Base-by-base conservation (phyloP, 2,329 filamentous ascomycete species). In the Triangularia setosa region DNA sequence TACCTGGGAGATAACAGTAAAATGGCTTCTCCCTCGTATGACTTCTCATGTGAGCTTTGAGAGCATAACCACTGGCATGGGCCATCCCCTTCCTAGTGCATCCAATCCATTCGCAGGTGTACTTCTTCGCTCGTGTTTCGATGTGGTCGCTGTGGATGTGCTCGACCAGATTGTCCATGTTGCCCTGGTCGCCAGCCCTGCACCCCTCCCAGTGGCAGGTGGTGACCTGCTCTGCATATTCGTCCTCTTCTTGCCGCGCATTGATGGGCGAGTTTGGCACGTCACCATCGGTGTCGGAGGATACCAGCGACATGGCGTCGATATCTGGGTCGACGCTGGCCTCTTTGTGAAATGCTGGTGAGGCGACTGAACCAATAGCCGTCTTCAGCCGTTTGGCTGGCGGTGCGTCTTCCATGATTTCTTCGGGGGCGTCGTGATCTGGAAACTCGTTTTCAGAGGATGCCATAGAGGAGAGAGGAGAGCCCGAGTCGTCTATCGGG, bases 21-120 rank as follows among this genome's bases (percentile, higher is more conserved):
- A 98, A 98, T 0, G 95, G 95, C 79, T 99, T 99, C 82, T 99
- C 95, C 73, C 95, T 87, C 1, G 95, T 99, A 76, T 99, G 95
- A 75, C 93, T 97, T 71, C 95, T 85, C 93, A 99, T 97, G 74
- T 99, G 95, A 9, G 95, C 95, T 76, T 96, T 93, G 68, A 99
- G 80, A 4, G 95, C 95, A 79, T 99, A 99, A 2, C 92, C 95
- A 73, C 93, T 97, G 1, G 94, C 94, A 78, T 99, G 95, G 18
- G 92, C 88, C 77, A 95, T 87, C 65, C 93, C 92, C 79, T 97
- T 98, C 67, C 93, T 82, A 61, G 83, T 84, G 76, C 95, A 99
- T 69, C 94, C 94, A 65, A 86, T 87, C 95, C 95, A 99, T 78
- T 98, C 94, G 78, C 95, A 99, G n/a, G 92, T 93, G 76, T 98